These are phyloP conservation scores for Aureobasidium vineae DNA, from an alignment of 2,329 filamentous ascomycete species.

Conservation along the genomic window DNA sequence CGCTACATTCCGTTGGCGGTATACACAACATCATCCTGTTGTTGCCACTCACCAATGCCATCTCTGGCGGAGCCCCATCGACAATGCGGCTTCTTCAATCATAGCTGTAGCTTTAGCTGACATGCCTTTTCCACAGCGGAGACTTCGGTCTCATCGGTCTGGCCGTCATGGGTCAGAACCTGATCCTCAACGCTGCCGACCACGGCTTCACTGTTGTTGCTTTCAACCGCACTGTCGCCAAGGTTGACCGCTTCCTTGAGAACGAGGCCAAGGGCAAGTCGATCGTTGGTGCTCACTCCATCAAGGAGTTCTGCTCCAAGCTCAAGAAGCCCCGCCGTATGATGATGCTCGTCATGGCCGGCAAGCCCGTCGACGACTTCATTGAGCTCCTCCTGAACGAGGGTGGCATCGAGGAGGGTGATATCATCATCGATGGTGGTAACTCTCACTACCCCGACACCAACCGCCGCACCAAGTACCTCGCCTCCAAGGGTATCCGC, in stretches of 20 bases:
- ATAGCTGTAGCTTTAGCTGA: slow-evolving; percentile 22
- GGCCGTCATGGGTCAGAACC: slow-evolving; percentile 54
- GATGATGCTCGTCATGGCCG: slow-evolving; percentile 99
- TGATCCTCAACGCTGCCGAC: slow-evolving; percentile 57
- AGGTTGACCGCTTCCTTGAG: slow-evolving; percentile 71
- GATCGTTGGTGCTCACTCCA: slow-evolving; percentile 87
- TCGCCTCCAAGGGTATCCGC: slow-evolving; percentile 79
- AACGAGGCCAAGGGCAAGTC: slow-evolving; percentile 70
- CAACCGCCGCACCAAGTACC: slow-evolving; percentile 94
- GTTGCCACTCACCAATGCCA: slow-evolving; percentile 6
- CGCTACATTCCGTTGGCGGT: slow-evolving; percentile 1
- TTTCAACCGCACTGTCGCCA: slow-evolving; percentile 97
- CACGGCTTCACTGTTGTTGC: slow-evolving; percentile 90
- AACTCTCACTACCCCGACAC: slow-evolving; percentile 99
- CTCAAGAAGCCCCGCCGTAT: slow-evolving; percentile 95
- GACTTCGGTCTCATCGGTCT: slow-evolving; percentile 57
- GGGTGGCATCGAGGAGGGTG: slow-evolving; percentile 71
- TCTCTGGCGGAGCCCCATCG: not conserved
- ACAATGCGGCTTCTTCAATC: not conserved
- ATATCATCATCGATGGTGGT: slow-evolving; percentile 99
- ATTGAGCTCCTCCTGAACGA: slow-evolving; percentile 80
- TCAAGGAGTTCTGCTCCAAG: slow-evolving; percentile 93
- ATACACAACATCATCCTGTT: slow-evolving; percentile 5
- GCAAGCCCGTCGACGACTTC: slow-evolving; percentile 97
- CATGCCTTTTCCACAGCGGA: slow-evolving; percentile 41